Evolutionary conservation across 2,329 filamentous ascomycete species (phyloP).

Genomic region (Sporothrix euskadiensis): DNA sequence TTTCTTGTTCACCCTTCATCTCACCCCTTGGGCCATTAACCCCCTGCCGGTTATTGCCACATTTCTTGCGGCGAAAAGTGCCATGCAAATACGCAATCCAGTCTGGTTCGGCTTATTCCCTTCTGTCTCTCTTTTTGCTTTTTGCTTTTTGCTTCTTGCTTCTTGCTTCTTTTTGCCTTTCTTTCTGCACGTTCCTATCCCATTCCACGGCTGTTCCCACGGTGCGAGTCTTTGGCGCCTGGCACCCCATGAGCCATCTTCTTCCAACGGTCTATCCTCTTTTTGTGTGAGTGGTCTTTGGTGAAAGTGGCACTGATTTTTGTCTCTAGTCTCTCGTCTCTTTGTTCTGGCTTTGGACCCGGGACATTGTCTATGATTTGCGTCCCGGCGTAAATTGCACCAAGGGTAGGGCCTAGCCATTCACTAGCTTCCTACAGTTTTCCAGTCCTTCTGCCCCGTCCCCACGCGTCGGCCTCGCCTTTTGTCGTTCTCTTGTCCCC

Average conservation of each 20-base stretch:
- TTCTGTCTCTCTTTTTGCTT: neutral
- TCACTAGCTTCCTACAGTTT: slow-evolving; percentile 14
- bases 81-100: slow-evolving; percentile 19
- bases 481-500: neutral
- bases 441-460: slow-evolving; percentile 3
- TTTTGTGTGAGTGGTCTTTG: neutral
- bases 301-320: neutral
- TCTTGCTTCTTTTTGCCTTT: neutral
- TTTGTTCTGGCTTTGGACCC: slow-evolving; percentile 14
- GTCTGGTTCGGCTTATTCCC: slow-evolving; percentile 17
- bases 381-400: slow-evolving; percentile 19
- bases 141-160: neutral
- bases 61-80: slow-evolving; percentile 3
- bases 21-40: neutral
- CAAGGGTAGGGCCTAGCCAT: slow-evolving; percentile 7
- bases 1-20: slow-evolving; percentile 1
- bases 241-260: neutral
- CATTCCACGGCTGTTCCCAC: neutral
- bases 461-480: slow-evolving; percentile 24
- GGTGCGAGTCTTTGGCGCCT: slow-evolving; percentile 13
- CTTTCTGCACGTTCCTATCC: neutral
- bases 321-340: neutral
- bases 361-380: slow-evolving; percentile 23
- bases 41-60: slow-evolving; percentile 2
- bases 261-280: neutral